A percentile compares a stretch with the other conserved stretches of the same genome.
These are phyloP conservation scores for Lycium barbarum DNA, from an alignment of 257 asterid genomes.

Conservation along the genomic window DNA sequence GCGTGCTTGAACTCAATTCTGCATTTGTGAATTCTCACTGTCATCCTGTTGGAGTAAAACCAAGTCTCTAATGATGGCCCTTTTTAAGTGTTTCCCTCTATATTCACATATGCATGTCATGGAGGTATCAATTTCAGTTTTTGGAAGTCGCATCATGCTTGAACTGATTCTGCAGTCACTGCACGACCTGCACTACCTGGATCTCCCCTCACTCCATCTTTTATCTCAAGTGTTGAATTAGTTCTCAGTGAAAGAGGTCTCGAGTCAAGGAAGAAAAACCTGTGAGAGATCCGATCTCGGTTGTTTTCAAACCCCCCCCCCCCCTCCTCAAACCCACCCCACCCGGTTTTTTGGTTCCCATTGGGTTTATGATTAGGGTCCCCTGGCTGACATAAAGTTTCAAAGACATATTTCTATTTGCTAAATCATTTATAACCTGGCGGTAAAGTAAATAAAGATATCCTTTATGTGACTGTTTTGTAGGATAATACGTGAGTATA, in stretches of 20 bases:
- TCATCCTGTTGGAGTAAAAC: not conserved
- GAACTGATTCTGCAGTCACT: not conserved
- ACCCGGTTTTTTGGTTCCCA: no score
- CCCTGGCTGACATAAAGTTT: no score
- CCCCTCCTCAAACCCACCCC: no score
- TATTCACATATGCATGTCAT: not conserved
- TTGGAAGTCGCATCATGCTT: not conserved
- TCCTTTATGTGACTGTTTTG: not conserved
- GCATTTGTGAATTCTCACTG: not conserved
- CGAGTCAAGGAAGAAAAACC: no score
- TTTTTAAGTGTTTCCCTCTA: not conserved
- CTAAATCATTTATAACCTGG: not conserved
- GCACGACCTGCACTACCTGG: not conserved
- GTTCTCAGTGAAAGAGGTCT: no score
- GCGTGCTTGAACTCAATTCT: not conserved
- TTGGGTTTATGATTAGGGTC: no score
- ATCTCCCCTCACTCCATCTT: not conserved
- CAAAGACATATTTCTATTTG: not conserved
- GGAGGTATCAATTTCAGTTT: not conserved
- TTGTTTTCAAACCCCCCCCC: no score
- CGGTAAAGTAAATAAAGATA: not conserved
- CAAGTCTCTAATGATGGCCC: not conserved
- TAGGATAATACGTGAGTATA: constrained; percentile 1
- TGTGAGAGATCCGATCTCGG: no score
- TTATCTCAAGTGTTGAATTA: not conserved